Evolutionary conservation across 192 early-diverging fungal species (phyloP).

Genomic region (Cetraspora pellucida): DNA sequence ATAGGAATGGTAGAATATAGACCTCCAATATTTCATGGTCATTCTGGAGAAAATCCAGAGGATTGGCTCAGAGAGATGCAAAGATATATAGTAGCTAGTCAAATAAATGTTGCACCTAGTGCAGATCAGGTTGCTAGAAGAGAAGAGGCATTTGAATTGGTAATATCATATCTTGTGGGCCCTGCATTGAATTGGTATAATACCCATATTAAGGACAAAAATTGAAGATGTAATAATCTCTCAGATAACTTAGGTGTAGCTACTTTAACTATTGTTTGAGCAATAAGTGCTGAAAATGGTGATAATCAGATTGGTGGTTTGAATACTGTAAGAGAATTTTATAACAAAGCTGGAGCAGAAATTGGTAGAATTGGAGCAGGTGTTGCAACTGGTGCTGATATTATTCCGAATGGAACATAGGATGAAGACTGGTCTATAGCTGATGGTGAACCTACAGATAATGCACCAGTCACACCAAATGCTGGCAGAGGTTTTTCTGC

Average conservation of each 20-base stretch:
- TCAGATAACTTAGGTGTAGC: conserved; percentile 1
- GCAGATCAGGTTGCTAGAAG: background rate
- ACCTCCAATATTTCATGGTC: too few relatives aligned
- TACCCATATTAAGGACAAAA: background rate
- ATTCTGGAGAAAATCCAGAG: too few relatives aligned
- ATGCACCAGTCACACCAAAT: background rate
- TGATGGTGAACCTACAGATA: background rate
- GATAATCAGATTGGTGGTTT: conserved; percentile 6
- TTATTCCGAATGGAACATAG: background rate
- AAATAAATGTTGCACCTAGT: too few relatives aligned
- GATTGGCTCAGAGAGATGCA: too few relatives aligned
- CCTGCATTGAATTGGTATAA: background rate
- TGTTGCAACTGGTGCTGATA: background rate
- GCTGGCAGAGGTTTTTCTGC: background rate
- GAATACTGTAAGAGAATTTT: background rate
- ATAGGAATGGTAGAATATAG: too few relatives aligned
- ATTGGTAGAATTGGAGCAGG: background rate
- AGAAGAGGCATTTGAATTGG: background rate
- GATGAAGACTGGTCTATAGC: background rate
- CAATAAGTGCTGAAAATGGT: background rate
- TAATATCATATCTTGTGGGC: background rate
- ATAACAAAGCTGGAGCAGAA: background rate
- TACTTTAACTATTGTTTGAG: background rate
- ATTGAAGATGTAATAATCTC: conserved; percentile 6
- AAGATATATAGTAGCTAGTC: too few relatives aligned